Evolutionary conservation across 2,329 filamentous ascomycete genomes (phyloP).

Genomic region (Penicillium sp.): DNA sequence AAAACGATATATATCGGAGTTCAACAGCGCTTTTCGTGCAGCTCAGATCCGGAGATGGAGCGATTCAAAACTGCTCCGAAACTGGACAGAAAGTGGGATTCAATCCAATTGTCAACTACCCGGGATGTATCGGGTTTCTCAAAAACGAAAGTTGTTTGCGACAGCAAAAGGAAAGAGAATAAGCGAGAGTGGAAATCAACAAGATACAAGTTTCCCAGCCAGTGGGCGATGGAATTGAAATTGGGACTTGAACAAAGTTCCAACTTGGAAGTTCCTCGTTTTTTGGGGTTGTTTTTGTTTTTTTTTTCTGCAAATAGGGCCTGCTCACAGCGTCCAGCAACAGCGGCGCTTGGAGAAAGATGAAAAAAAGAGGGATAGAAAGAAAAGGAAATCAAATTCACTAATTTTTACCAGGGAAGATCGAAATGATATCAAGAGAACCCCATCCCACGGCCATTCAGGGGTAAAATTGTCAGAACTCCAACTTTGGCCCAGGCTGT

Average conservation of each 20-base stretch:
- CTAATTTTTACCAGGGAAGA: not conserved
- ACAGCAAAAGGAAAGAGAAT: constrained; percentile 4
- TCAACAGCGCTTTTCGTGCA: not conserved
- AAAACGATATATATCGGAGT: not conserved
- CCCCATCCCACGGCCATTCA: constrained; percentile 7
- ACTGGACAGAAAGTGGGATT: not conserved
- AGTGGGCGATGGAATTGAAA: constrained; percentile 20
- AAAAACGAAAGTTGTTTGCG: constrained; percentile 4
- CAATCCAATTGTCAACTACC: not conserved
- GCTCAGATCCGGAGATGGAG: not conserved
- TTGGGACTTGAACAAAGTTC: constrained; percentile 11
- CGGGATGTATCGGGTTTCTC: not conserved
- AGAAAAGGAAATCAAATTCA: constrained; percentile 3
- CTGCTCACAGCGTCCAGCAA: constrained; percentile 33
- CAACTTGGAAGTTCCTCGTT: constrained; percentile 1
- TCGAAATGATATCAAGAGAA: not conserved
- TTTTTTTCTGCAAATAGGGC: constrained; percentile 17
- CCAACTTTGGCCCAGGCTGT: constrained; percentile 6
- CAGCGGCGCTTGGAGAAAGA: constrained; percentile 28
- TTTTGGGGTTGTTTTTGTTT: constrained; percentile 8
- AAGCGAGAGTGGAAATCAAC: constrained; percentile 16
- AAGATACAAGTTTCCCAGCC: constrained; percentile 25
- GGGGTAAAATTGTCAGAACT: constrained; percentile 15
- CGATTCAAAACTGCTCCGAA: constrained; percentile 3
- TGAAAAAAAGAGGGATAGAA: constrained; percentile 9